phyloP scores from a whole-genome alignment of 331 rosid genomes.

The Quercus lobata region DNA sequence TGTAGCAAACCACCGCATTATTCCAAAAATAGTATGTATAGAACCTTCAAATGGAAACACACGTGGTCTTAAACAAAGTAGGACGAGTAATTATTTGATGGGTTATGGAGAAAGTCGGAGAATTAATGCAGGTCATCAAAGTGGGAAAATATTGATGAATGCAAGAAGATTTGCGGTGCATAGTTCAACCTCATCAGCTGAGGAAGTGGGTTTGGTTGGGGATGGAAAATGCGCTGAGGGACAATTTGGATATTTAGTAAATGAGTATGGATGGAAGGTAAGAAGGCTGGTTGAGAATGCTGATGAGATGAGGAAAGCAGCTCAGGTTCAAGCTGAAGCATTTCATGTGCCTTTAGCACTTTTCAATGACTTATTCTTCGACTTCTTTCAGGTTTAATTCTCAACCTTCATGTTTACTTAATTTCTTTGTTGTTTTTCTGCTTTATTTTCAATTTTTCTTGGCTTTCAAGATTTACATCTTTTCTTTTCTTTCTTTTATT shows the following conservation, averaged over 20 bases:
- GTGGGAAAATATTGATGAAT: neutral
- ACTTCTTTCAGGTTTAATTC: slow-evolving; percentile 60
- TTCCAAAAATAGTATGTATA: slow-evolving; percentile 22
- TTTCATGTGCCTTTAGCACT: slow-evolving; percentile 63
- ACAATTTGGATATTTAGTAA: slow-evolving; percentile 40
- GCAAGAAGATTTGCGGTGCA: slow-evolving; percentile 22
- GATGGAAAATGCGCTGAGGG: neutral
- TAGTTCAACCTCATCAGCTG: slow-evolving; percentile 26
- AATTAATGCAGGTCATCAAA: neutral
- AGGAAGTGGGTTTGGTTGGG: slow-evolving; percentile 25
- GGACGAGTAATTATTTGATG: neutral
- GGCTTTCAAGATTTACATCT: too few species aligned
- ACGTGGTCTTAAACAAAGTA: neutral
- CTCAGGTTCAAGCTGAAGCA: slow-evolving; percentile 73
- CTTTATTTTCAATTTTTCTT: too few species aligned
- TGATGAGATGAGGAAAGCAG: slow-evolving; percentile 57
- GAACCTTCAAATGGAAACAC: slow-evolving; percentile 12
- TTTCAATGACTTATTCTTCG: slow-evolving; percentile 63
- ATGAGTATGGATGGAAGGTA: slow-evolving; percentile 70
- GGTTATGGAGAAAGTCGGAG: neutral
- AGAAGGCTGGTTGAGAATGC: slow-evolving; percentile 48
- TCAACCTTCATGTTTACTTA: neutral
- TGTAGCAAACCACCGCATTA: slow-evolving; percentile 29
- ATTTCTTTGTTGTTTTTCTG: too few species aligned
- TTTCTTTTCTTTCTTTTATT: too few species aligned